These are phyloP conservation scores for Panellus pusillus DNA, from an alignment of 768 basidiomycete genomes.

Conservation along the genomic window DNA sequence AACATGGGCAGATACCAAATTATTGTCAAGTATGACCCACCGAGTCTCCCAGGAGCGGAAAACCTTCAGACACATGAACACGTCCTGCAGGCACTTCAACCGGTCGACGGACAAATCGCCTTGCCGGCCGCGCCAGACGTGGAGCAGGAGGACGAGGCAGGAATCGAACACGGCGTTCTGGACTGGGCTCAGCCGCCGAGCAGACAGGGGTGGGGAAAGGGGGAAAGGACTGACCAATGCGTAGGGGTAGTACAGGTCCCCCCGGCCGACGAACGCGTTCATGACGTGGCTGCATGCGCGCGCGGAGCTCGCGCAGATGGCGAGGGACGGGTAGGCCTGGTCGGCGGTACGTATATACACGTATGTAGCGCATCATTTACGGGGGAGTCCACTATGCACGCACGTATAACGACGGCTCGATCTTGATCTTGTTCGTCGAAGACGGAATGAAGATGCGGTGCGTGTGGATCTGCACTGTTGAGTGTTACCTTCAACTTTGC, in stretches of 20 bases:
- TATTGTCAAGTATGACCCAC: too few relatives aligned
- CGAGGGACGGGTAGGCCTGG: conserved; percentile 49
- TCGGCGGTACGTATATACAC: conserved; percentile 22
- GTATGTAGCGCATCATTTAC: too few relatives aligned
- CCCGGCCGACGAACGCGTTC: conserved; percentile 33
- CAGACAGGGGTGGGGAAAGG: too few relatives aligned
- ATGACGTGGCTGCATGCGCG: conserved; percentile 61
- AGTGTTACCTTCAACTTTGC: too few relatives aligned
- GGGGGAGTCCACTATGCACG: too few relatives aligned
- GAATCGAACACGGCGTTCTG: conserved; percentile 2
- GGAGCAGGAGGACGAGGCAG: not conserved
- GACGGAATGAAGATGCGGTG: conserved; percentile 69
- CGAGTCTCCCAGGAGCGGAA: too few relatives aligned
- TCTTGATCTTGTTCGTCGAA: conserved; percentile 22
- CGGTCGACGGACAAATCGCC: not conserved
- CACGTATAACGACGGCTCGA: not conserved
- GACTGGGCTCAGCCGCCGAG: too few relatives aligned
- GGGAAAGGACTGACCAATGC: not conserved
- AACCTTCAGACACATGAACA: not conserved
- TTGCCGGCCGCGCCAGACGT: conserved; percentile 2
- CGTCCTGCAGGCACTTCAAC: conserved; percentile 3
- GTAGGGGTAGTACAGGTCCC: not conserved
- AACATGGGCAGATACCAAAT: too few relatives aligned
- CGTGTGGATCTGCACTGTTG: conserved; percentile 49
- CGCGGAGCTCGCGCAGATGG: conserved; percentile 73